These are phyloP conservation scores for Ettlia oleoabundans DNA, from an alignment of 139 green algal species.

Conservation along the genomic window DNA sequence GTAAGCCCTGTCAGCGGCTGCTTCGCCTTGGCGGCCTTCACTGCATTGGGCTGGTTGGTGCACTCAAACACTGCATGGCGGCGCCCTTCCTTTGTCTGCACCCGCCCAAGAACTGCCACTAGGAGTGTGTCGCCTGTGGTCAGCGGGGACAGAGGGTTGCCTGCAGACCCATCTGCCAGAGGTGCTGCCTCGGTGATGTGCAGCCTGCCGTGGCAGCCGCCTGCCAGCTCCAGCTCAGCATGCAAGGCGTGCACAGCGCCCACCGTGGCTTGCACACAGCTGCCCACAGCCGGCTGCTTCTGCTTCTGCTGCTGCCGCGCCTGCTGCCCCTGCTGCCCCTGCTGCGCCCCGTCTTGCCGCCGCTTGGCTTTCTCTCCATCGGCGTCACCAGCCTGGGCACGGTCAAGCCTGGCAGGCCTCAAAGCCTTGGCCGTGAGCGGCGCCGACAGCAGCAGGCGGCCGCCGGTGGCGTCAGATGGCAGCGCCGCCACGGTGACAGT, in stretches of 20 bases:
- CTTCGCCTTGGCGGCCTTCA: constrained; percentile 45
- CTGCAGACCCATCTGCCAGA: too few species aligned
- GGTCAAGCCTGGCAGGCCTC: neutral
- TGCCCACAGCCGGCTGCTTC: neutral
- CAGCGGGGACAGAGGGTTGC: neutral
- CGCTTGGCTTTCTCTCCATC: neutral
- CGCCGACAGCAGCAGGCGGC: constrained; percentile 47
- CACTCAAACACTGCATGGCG: constrained; percentile 51
- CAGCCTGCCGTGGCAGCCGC: constrained; percentile 51
- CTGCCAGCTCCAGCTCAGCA: constrained; percentile 51
- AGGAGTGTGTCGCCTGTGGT: constrained; percentile 30
- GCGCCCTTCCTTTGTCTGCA: constrained; percentile 36
- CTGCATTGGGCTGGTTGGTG: constrained; percentile 32
- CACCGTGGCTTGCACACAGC: constrained; percentile 47
- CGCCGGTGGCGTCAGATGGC: constrained; percentile 32
- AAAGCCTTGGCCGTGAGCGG: constrained; percentile 33
- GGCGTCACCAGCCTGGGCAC: neutral
- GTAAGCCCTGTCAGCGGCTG: neutral
- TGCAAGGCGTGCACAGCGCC: constrained; percentile 50
- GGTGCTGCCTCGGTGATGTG: constrained; percentile 75
- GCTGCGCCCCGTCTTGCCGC: neutral
- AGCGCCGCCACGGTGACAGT: constrained; percentile 39
- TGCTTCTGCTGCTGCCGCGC: neutral
- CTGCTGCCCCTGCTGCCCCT: too few species aligned
- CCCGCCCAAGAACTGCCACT: constrained; percentile 61